Percentiles rank a stretch among this genome's conserved stretches.
Evolutionary conservation across 2,329 filamentous ascomycete genomes (phyloP).

Genomic region (Penicillium paneum): DNA sequence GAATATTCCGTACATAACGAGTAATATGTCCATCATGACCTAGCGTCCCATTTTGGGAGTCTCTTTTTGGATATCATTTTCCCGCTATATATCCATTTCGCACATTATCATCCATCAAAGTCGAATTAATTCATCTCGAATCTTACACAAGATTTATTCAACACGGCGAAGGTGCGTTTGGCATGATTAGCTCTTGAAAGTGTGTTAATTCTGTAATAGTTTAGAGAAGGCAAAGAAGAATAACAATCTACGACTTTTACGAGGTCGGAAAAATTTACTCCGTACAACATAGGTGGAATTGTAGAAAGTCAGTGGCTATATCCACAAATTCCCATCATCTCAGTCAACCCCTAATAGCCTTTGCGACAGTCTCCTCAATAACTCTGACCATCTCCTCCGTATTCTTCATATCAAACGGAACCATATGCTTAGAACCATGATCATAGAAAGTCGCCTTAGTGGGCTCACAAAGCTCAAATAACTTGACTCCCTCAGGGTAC

Average conservation of each 20-base stretch:
- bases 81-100: too few species aligned
- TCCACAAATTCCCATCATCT: neutral
- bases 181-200: neutral
- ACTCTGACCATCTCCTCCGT: slow-evolving; percentile 27
- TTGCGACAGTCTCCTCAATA: slow-evolving; percentile 28
- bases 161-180: neutral
- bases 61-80: too few species aligned
- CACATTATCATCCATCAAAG: too few species aligned
- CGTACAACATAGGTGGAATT: neutral
- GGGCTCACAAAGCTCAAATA: slow-evolving; percentile 36
- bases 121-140: too few species aligned
- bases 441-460: slow-evolving; percentile 33
- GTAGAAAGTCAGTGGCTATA: neutral
- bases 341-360: slow-evolving; percentile 15
- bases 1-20: too few species aligned
- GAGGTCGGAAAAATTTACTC: neutral
- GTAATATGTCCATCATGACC: too few species aligned
- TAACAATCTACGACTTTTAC: neutral
- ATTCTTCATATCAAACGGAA: slow-evolving; percentile 33
- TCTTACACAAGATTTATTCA: too few species aligned
- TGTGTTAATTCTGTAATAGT: neutral
- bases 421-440: slow-evolving; percentile 35
- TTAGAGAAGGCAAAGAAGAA: neutral
- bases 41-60: too few species aligned
- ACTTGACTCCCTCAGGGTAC: slow-evolving; percentile 27